These are phyloP conservation scores for Rhododendron simsii DNA, from an alignment of 148 eudicot genomes.

Conservation along the genomic window DNA sequence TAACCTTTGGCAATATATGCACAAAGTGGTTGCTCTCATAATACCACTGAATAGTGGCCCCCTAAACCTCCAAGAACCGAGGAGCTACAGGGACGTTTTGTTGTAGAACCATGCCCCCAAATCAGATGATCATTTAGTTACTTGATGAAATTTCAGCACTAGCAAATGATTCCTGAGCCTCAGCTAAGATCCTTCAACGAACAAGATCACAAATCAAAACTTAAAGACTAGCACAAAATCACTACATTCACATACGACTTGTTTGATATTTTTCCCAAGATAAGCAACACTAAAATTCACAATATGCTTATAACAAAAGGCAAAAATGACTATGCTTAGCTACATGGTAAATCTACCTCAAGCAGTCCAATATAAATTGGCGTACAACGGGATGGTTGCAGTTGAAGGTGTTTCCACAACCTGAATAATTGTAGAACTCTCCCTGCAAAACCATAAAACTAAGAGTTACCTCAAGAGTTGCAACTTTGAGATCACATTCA, in stretches of 20 bases:
- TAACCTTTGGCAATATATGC: no score
- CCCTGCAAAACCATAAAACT: conserved; percentile 50
- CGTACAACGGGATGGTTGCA: conserved; percentile 98
- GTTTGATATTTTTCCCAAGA: neutral
- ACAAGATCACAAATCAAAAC: neutral
- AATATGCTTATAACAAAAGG: neutral
- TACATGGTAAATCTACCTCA: conserved; percentile 48
- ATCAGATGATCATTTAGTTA: neutral
- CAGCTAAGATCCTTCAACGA: neutral
- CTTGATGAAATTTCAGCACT: neutral
- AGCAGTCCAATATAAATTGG: conserved; percentile 84
- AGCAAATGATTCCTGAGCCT: neutral
- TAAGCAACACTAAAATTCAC: neutral
- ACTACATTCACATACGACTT: neutral
- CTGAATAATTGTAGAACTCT: conserved; percentile 93
- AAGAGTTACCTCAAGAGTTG: neutral
- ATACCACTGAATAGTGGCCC: no score
- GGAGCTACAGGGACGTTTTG: no score
- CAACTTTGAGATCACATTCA: no score
- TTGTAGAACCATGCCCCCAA: no score
- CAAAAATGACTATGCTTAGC: neutral
- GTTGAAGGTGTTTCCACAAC: conserved; percentile 97
- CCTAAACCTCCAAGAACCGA: no score
- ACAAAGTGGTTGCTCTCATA: no score
- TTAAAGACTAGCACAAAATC: neutral